phyloP scores from a whole-genome alignment of 2,329 filamentous ascomycete species.

The Nectriaceae sp. region DNA sequence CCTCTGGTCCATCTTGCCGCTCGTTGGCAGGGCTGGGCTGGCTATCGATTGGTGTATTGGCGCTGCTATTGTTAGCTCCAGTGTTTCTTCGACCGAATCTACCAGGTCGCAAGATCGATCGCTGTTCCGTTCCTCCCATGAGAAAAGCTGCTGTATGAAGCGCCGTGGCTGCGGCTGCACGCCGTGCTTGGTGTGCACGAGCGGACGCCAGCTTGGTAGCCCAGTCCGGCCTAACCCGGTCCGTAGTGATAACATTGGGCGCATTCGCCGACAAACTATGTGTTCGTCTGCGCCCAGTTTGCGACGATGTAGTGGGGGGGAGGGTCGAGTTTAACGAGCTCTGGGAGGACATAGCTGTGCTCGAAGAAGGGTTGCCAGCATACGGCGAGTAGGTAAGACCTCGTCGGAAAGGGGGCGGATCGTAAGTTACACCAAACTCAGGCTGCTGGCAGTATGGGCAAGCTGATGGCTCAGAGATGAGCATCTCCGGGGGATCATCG shows the following conservation, averaged over 20 bases:
- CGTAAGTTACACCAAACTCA: conserved; percentile 96
- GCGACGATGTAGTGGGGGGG: conserved; percentile 41
- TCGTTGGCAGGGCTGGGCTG: conserved; percentile 15
- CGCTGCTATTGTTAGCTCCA: conserved; percentile 38
- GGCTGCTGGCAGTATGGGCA: conserved; percentile 95
- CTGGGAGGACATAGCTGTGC: conserved; percentile 82
- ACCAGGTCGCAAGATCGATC: conserved; percentile 47
- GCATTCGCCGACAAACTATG: conserved; percentile 77
- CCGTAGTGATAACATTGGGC: conserved; percentile 86
- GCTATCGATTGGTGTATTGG: conserved; percentile 29
- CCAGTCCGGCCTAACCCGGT: conserved; percentile 93
- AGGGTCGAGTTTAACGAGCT: conserved; percentile 71
- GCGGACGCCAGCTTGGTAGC: conserved; percentile 84
- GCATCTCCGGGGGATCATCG: conserved; percentile 59
- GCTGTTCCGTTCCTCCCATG: conserved; percentile 65
- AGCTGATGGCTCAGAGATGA: conserved; percentile 87
- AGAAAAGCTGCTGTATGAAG: conserved; percentile 94
- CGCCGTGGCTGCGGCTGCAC: conserved; percentile 90
- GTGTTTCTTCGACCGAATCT: conserved; percentile 60
- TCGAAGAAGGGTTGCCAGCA: conserved; percentile 40
- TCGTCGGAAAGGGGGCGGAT: conserved; percentile 83
- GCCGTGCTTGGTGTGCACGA: conserved; percentile 78
- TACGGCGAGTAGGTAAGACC: conserved; percentile 70
- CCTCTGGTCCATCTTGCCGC: conserved; percentile 24
- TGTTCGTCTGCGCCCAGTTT: conserved; percentile 46